Base-by-base conservation (phyloP, 768 basidiomycete species). In the Boletellus emodensis region DNA sequence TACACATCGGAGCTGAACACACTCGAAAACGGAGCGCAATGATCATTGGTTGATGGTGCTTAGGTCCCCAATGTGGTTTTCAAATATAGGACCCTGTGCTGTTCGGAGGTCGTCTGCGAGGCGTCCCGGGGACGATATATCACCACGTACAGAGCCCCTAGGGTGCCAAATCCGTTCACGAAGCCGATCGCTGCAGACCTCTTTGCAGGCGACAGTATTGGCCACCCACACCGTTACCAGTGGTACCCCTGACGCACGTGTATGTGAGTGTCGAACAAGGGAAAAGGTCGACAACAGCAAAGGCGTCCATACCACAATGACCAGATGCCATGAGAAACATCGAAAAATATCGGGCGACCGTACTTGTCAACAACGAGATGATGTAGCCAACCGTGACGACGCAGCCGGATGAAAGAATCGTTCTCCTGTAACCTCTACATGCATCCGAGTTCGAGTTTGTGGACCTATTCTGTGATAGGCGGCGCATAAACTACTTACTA, bases 291-390 rank as follows among this genome's bases (percentile, higher is more conserved):
- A 20, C 20, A 3, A 20, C 20, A 20, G 20, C 20, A 20, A 20
- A 20, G 20, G 20, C 20, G 20, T 3, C 20, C 20, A 20, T 20
- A 20, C 20, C 20, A 26, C 24, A 26, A 26, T 4, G 79, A 42
- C 83, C 83, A 46, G 67, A 64, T 0, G 83, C 75, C 81, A 86
- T 83, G 33, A 85, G 69, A 65, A 84, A 84, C 62, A 85, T 65
- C 1, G 80, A 74, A 24, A 85, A 70, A 54, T 85, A 85, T 46
- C 83, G 75, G 1, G 72, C 82, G 0, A 65, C 74, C 17, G 73
- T 72, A 3, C 64, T 68, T 66, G 73, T 73, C 2, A 75, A 75
- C 18, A 84, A 61, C 2, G 75, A 76, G 52, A 85, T 82, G 53
- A 85, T 78, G 55, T 78, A 85, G 1, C 80, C 84, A 3, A 82